phyloP scores from a whole-genome alignment of 352 stramenopile species.

The Pythium insidiosum region DNA sequence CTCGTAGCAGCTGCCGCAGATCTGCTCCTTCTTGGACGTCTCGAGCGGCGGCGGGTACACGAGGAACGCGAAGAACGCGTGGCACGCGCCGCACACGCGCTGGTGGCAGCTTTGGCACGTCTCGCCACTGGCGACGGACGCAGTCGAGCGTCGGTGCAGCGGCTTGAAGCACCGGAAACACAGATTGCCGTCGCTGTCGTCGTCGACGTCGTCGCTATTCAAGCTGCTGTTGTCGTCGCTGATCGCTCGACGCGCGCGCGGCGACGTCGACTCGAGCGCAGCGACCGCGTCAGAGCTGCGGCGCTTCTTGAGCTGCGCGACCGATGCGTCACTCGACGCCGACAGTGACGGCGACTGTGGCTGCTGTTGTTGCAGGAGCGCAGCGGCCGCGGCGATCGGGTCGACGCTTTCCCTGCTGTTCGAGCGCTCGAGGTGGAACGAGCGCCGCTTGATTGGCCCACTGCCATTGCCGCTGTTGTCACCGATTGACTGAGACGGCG shows the following conservation, averaged over 20 bases:
- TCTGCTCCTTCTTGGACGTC: slow-evolving; percentile 43
- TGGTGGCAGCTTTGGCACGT: slow-evolving; percentile 55
- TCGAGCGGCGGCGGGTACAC: slow-evolving; percentile 58
- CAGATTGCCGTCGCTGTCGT: slow-evolving; percentile 35
- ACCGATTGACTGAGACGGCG: no score
- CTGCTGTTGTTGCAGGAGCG: no score
- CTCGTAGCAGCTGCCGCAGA: slow-evolving; percentile 65
- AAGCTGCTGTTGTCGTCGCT: slow-evolving; percentile 8
- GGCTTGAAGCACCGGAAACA: slow-evolving; percentile 59
- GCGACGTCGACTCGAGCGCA: no score
- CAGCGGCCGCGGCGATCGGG: no score
- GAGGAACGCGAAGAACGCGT: slow-evolving; percentile 59
- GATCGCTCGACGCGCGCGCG: no score
- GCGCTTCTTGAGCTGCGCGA: no score
- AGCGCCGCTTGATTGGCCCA: slow-evolving; percentile 8
- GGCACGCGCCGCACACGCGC: slow-evolving; percentile 47
- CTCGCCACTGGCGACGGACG: background rate
- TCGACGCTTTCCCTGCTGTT: no score
- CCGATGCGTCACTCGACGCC: no score
- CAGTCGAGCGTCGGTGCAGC: background rate
- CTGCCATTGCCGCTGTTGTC: no score
- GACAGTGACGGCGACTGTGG: no score
- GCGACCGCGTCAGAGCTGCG: no score
- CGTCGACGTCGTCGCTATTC: slow-evolving; percentile 26
- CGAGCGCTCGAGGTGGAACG: no score